Evolutionary conservation across 1,284 basidiomycete species (phyloP).

Genomic region (Moesziomyces parantarcticus): DNA sequence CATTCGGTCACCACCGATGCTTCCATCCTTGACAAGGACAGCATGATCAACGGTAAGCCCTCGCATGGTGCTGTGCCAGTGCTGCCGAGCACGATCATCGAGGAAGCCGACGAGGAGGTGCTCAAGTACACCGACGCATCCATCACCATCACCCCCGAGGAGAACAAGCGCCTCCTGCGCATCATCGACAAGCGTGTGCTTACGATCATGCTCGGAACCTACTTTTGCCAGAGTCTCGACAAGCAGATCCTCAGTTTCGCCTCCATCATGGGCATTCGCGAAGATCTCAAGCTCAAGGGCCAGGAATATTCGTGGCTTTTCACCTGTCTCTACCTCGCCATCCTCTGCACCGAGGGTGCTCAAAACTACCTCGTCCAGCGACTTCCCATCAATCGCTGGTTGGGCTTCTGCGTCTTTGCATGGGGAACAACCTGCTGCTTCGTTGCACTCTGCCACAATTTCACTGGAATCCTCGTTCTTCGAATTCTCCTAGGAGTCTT

Average conservation of each 20-base stretch:
- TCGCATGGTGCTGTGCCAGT: slow-evolving; percentile 19
- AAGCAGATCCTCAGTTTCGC: slow-evolving; percentile 73
- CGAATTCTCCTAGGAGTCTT: slow-evolving; percentile 62
- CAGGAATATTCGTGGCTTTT: slow-evolving; percentile 61
- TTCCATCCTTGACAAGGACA: slow-evolving; percentile 38
- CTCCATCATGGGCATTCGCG: slow-evolving; percentile 72
- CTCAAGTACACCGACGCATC: slow-evolving; percentile 34
- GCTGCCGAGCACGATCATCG: slow-evolving; percentile 38
- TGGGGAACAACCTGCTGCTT: slow-evolving; percentile 53
- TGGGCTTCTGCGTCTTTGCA: slow-evolving; percentile 42
- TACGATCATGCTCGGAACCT: slow-evolving; percentile 73
- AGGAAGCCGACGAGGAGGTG: slow-evolving; percentile 45
- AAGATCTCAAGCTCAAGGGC: slow-evolving; percentile 57
- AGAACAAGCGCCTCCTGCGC: slow-evolving; percentile 64
- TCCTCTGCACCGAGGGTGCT: slow-evolving; percentile 45
- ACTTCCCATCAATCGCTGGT: slow-evolving; percentile 54
- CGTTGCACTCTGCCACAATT: slow-evolving; percentile 54
- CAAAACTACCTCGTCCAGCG: slow-evolving; percentile 56
- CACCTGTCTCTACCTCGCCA: slow-evolving; percentile 61
- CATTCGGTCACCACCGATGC: slow-evolving; percentile 39
- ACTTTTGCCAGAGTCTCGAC: slow-evolving; percentile 73
- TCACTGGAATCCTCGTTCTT: slow-evolving; percentile 47
- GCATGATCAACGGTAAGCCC: slow-evolving; percentile 30
- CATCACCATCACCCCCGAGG: slow-evolving; percentile 41
- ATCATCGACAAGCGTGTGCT: slow-evolving; percentile 73